phyloP scores from a whole-genome alignment of 257 asterid species.

The Galeopsis tetrahit region DNA sequence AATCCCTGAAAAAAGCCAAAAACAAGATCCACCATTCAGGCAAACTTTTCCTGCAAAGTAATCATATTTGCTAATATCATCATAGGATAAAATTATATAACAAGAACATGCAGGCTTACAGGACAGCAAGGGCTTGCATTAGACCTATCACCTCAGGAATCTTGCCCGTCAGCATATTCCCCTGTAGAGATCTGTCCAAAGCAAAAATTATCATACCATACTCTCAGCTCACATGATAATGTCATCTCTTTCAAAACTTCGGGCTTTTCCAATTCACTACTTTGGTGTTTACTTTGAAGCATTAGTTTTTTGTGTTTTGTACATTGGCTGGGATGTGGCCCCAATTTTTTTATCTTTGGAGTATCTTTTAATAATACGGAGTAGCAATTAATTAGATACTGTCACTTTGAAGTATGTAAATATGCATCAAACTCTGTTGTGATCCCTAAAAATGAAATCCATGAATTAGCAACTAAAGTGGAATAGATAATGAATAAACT shows the following conservation, averaged over 20 bases:
- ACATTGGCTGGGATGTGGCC: too few relatives aligned
- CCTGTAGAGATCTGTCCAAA: constrained; percentile 78
- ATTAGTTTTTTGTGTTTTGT: background rate
- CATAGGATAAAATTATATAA: background rate
- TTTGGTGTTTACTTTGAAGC: too few relatives aligned
- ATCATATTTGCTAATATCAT: background rate
- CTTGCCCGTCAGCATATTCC: constrained; percentile 85
- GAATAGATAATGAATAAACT: constrained; percentile 38
- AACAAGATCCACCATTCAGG: background rate
- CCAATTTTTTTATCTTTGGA: too few relatives aligned
- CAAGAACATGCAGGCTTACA: constrained; percentile 58
- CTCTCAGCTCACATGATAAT: background rate
- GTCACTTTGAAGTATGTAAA: background rate
- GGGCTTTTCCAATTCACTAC: too few relatives aligned
- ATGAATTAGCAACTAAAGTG: background rate
- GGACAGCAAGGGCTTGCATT: constrained; percentile 98
- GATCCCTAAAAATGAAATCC: background rate
- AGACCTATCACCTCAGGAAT: constrained; percentile 97
- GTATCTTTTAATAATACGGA: background rate
- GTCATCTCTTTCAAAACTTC: too few relatives aligned
- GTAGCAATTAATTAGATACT: background rate
- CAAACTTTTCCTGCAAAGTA: background rate
- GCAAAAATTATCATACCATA: background rate
- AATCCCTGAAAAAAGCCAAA: constrained; percentile 63
- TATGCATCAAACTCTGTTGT: background rate